Evolutionary conservation across 2,329 filamentous ascomycete species (phyloP).

Genomic region (Chaetomium olivaceum): DNA sequence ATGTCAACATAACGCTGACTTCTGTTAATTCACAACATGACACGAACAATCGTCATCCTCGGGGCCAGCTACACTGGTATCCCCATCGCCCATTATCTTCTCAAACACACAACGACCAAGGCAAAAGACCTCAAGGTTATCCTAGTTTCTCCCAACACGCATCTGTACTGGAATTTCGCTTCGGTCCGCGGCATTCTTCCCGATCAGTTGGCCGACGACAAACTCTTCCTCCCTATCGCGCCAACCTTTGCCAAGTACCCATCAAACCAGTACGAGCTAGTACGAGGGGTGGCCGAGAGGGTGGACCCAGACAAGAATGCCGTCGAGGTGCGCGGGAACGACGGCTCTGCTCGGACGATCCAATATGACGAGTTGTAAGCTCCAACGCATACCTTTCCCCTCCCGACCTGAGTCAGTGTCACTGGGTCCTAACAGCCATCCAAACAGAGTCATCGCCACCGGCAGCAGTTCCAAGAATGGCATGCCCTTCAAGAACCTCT

Average conservation of each 20-base stretch:
- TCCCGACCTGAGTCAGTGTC: neutral
- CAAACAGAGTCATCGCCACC: slow-evolving; percentile 51
- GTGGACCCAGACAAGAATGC: slow-evolving; percentile 46
- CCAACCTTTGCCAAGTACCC: slow-evolving; percentile 53
- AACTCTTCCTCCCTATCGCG: slow-evolving; percentile 49
- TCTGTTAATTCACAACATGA: slow-evolving; percentile 19
- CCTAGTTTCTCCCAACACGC: slow-evolving; percentile 34
- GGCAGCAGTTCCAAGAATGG: slow-evolving; percentile 47
- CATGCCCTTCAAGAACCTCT: slow-evolving; percentile 53
- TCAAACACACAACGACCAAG: slow-evolving; percentile 46
- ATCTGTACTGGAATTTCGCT: slow-evolving; percentile 34
- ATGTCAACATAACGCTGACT: neutral
- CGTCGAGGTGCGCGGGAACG: slow-evolving; percentile 45
- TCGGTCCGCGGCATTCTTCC: slow-evolving; percentile 35
- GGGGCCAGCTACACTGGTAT: slow-evolving; percentile 51
- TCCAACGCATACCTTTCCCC: neutral
- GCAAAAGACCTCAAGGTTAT: slow-evolving; percentile 40
- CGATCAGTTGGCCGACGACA: slow-evolving; percentile 40
- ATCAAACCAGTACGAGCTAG: slow-evolving; percentile 51
- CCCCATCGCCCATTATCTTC: slow-evolving; percentile 52
- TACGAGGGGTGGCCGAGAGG: slow-evolving; percentile 49
- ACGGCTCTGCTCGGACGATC: slow-evolving; percentile 40
- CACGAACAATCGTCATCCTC: slow-evolving; percentile 48
- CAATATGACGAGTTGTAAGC: slow-evolving; percentile 50
- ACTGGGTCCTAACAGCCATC: neutral